A percentile compares a stretch with the other conserved stretches of the same genome.
phyloP scores from a whole-genome alignment of 2,329 filamentous ascomycete species.

The Dendryphion nanum region DNA sequence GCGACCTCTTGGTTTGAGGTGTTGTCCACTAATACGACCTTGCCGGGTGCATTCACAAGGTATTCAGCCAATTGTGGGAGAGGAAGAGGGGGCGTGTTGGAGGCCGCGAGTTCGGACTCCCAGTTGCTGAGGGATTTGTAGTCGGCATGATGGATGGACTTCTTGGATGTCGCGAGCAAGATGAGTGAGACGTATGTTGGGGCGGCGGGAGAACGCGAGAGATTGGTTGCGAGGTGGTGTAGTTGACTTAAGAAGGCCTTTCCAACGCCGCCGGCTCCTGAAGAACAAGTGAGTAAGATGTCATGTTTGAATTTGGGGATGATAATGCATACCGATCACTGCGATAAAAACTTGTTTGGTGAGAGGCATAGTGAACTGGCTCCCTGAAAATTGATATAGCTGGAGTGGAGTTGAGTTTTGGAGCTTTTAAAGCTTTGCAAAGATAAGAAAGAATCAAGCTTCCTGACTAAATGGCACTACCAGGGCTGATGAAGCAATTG shows the following conservation, averaged over 20 bases:
- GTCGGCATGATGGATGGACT: constrained; percentile 72
- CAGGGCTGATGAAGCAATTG: too few relatives aligned
- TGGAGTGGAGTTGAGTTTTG: not conserved
- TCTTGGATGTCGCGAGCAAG: constrained; percentile 83
- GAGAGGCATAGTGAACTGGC: constrained; percentile 37
- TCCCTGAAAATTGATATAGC: not conserved
- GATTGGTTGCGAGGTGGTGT: constrained; percentile 62
- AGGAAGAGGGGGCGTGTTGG: constrained; percentile 63
- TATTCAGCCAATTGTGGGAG: constrained; percentile 73
- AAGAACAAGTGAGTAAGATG: not conserved
- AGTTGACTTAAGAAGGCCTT: constrained; percentile 88
- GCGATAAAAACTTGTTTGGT: constrained; percentile 48
- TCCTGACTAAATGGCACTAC: too few relatives aligned
- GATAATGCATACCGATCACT: constrained; percentile 41
- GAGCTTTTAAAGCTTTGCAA: not conserved
- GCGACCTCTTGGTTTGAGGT: constrained; percentile 88
- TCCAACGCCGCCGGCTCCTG: constrained; percentile 90
- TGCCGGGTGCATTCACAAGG: constrained; percentile 73
- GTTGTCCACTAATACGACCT: constrained; percentile 88
- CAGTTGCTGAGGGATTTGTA: constrained; percentile 66
- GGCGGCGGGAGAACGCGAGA: constrained; percentile 50
- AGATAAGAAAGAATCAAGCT: too few relatives aligned
- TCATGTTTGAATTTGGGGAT: not conserved
- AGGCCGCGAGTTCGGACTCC: constrained; percentile 61
- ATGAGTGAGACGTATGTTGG: constrained; percentile 72